Evolutionary conservation across 2,329 filamentous ascomycete genomes (phyloP).

Genomic region (Paecilomyces sp.): DNA sequence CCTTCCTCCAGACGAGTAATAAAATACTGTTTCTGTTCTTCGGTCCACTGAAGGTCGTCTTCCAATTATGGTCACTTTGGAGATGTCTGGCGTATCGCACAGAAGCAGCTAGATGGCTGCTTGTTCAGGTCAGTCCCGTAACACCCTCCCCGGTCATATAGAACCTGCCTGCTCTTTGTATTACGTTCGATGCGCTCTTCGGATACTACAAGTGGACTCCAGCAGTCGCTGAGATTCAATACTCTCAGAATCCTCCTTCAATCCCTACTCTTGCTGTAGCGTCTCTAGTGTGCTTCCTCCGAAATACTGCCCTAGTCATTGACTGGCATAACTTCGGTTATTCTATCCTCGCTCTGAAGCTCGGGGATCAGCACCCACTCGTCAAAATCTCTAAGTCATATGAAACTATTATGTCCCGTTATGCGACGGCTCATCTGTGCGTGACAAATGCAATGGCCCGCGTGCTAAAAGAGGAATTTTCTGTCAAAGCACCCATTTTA

Average conservation of each 20-base stretch:
- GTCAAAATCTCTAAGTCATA: slow-evolving; percentile 71
- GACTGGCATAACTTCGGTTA: slow-evolving; percentile 99
- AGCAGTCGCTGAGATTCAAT: background rate
- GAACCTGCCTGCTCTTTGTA: background rate
- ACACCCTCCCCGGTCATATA: background rate
- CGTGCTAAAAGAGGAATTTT: slow-evolving; percentile 62
- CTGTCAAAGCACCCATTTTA: slow-evolving; percentile 57
- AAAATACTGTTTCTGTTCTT: slow-evolving; percentile 69
- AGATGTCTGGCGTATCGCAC: slow-evolving; percentile 65
- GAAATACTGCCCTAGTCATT: slow-evolving; percentile 75
- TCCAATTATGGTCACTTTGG: slow-evolving; percentile 69
- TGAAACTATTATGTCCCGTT: slow-evolving; percentile 63
- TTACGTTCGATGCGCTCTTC: background rate
- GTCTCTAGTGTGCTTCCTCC: slow-evolving; percentile 62
- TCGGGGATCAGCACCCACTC: slow-evolving; percentile 61
- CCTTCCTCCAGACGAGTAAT: slow-evolving; percentile 58
- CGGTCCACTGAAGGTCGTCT: slow-evolving; percentile 77
- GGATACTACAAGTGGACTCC: background rate
- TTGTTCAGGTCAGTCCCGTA: slow-evolving; percentile 59
- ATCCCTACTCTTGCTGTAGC: slow-evolving; percentile 83
- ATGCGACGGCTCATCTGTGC: slow-evolving; percentile 69
- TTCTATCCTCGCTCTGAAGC: slow-evolving; percentile 71
- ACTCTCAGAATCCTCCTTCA: slow-evolving; percentile 74
- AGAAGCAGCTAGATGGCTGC: slow-evolving; percentile 71
- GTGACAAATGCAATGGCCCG: slow-evolving; percentile 85